Base-by-base conservation (phyloP, 208 protist genomes). In the Wallacemonas sp. region DNA sequence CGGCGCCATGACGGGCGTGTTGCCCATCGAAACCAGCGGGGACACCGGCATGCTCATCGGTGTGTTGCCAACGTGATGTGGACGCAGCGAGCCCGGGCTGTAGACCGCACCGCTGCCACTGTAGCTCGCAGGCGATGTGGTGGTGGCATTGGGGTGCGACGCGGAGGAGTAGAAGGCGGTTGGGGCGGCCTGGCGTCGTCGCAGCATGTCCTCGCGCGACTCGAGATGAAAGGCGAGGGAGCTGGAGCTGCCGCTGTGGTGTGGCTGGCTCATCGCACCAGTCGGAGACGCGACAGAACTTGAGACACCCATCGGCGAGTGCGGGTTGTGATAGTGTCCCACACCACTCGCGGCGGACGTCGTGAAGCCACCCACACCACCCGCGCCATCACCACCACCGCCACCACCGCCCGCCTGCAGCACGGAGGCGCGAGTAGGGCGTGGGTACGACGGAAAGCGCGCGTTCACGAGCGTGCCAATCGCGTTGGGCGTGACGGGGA, bases 121-220 rank as follows among this genome's bases (percentile, higher is more conserved):
- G 52, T 72, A 75, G 47, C 71, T 74, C 12, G 65, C 64, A 17
- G 72, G 70, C 38, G 75, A 77, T n/a, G n/a, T n/a, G 14, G 66
- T 80, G 39, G 73, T 68, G 43, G 58, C 80, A 65, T 39, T 80
- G 12, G 58, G 57, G 33, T 72, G 74, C 16, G 74, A 73, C 33
- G 66, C 66, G 70, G 80, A 64, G 12, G 69, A 55, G 65, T 83
- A 87, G 47, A 88, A 88, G 21, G 85, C 80, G 47, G 65, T 78
- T 0, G 84, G 78, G 1, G 82, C 80, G 2, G 86, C 86, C 30
- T 66, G 87, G 29, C 89, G 83, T 0, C 89, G 81, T 0, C 87
- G 84, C 70, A 95, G 58, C 90, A 95, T 95, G 41, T 89, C 87
- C 57, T 95, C 90, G 1, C 90, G 69, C 19, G 83, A 88, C 60